Conservation (phyloP, 2,329 filamentous ascomycete species). For the Diaporthe longicolla region DNA sequence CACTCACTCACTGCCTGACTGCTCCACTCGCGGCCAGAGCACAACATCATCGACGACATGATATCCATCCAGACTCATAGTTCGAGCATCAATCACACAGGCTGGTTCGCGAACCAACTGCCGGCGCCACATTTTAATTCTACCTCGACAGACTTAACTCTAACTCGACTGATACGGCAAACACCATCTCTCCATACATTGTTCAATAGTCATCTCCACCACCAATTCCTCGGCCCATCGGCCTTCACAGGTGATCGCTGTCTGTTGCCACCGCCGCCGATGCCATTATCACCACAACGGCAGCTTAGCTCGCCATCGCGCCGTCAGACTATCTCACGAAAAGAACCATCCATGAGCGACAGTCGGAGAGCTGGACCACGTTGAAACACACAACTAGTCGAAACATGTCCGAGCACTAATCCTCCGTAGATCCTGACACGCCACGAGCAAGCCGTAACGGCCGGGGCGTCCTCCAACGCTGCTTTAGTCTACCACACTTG, state of each 20-base stretch:
- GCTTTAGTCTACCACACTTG: slow-evolving; percentile 14
- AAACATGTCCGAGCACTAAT: slow-evolving; percentile 29
- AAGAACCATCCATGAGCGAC: slow-evolving; percentile 11
- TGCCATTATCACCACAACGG: not conserved
- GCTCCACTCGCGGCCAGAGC: not conserved
- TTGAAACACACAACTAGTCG: slow-evolving; percentile 32
- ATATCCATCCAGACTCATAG: not conserved
- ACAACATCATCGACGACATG: not conserved
- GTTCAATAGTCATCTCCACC: not conserved
- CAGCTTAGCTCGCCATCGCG: slow-evolving; percentile 17
- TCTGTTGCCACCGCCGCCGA: slow-evolving; percentile 9
- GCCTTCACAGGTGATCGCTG: slow-evolving; percentile 1
- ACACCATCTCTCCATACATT: not conserved
- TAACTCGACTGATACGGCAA: not conserved
- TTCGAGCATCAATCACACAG: too few species aligned
- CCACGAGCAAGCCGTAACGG: slow-evolving; percentile 30
- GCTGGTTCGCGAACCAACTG: slow-evolving; percentile 5
- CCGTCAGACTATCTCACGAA: not conserved
- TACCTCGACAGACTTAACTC: not conserved
- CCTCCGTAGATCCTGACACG: slow-evolving; percentile 27
- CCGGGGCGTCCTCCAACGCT: slow-evolving; percentile 1
- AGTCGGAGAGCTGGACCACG: not conserved
- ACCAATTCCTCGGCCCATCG: not conserved
- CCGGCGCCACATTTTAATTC: not conserved
- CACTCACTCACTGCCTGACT: not conserved